These are phyloP conservation scores for Xerocomus minutiporus DNA, from an alignment of 1,284 basidiomycete genomes.

Conservation along the genomic window DNA sequence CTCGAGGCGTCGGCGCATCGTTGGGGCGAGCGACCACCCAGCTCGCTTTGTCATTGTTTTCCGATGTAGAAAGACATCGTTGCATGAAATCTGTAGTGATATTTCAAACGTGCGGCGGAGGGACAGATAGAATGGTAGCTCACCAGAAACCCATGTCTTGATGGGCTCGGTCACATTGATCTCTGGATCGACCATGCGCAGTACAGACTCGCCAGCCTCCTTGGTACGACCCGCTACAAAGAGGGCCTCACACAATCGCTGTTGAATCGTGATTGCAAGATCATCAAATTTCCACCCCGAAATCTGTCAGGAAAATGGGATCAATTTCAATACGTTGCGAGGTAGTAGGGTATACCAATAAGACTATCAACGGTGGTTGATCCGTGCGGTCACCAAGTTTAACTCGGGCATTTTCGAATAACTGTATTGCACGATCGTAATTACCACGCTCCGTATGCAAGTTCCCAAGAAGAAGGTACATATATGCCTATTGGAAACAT, in stretches of 20 bases:
- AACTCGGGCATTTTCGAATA: fast-evolving
- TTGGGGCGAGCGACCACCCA: background rate
- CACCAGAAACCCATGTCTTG: background rate
- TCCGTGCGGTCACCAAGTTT: background rate
- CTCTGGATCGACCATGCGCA: background rate
- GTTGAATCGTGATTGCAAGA: too few relatives aligned
- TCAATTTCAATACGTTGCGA: too few relatives aligned
- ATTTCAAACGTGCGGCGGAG: fast-evolving
- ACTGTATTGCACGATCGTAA: fast-evolving
- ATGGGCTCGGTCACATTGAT: background rate
- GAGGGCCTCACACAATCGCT: too few relatives aligned
- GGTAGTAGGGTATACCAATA: too few relatives aligned
- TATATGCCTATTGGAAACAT: too few relatives aligned
- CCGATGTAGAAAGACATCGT: background rate
- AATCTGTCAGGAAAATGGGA: too few relatives aligned
- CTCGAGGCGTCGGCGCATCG: background rate
- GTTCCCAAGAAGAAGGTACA: too few relatives aligned
- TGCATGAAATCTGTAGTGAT: background rate
- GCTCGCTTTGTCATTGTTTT: too few relatives aligned
- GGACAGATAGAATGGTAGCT: background rate
- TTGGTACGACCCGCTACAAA: background rate
- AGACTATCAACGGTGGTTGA: too few relatives aligned
- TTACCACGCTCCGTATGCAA: fast-evolving
- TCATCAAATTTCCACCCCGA: too few relatives aligned
- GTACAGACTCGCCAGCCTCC: background rate